Conservation (phyloP, 2,329 filamentous ascomycete species). For the Cladophialophora yegresii region DNA sequence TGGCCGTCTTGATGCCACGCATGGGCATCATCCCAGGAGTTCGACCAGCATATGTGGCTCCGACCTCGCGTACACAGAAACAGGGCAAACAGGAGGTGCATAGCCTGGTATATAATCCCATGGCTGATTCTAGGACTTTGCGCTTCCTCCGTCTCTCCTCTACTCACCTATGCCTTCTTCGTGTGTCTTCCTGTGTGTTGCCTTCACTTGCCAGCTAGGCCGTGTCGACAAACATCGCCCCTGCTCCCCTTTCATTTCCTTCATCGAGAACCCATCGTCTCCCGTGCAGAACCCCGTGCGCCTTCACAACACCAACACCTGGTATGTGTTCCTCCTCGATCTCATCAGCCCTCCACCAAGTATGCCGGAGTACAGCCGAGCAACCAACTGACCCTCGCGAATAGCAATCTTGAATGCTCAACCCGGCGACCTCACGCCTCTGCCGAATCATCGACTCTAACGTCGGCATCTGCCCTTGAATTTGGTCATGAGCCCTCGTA, state of each 20-base stretch:
- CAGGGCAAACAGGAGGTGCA: neutral
- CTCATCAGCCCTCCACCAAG: neutral
- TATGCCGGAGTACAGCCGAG: neutral
- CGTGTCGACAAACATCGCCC: neutral
- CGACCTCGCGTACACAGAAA: neutral
- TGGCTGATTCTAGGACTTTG: neutral
- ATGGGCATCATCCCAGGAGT: neutral
- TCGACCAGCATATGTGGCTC: neutral
- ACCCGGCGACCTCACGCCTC: neutral
- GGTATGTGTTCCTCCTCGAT: neutral
- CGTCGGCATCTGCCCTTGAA: neutral
- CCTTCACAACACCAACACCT: neutral
- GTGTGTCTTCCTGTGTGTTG: neutral
- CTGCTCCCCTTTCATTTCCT: neutral
- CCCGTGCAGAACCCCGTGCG: neutral
- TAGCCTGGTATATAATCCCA: neutral
- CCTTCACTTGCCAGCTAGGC: neutral
- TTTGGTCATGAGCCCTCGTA: neutral
- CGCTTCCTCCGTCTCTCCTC: neutral
- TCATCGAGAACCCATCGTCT: neutral
- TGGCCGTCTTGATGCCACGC: neutral
- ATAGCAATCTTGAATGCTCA: neutral
- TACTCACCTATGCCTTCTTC: neutral
- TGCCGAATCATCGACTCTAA: neutral
- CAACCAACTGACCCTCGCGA: neutral